Percentiles rank a stretch among this genome's conserved stretches.
phyloP scores from a whole-genome alignment of 1,284 basidiomycete species.

The Caloboletus firmus region DNA sequence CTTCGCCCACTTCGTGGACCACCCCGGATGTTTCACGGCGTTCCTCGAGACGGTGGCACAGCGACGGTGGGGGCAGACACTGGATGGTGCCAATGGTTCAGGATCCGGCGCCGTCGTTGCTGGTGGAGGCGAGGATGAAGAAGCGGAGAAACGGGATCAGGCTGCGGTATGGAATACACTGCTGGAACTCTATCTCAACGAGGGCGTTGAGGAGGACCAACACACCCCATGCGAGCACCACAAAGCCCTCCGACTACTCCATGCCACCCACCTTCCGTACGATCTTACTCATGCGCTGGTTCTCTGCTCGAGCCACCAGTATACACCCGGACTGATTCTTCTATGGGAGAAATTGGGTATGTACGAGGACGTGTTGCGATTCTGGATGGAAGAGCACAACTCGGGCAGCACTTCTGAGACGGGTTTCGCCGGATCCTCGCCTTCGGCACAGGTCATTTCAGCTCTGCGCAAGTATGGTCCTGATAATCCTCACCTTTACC shows the following conservation, averaged over 20 bases:
- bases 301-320: conserved; percentile 82
- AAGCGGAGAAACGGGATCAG: conserved; percentile 69
- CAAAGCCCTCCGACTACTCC: conserved; percentile 73
- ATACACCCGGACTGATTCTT: conserved; percentile 82
- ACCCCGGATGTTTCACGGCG: conserved; percentile 77
- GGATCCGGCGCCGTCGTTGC: conserved; percentile 8
- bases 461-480: conserved; percentile 76
- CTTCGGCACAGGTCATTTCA: conserved; percentile 66
- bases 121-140: conserved; percentile 43
- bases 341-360: conserved; percentile 94
- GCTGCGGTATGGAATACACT: conserved; percentile 94
- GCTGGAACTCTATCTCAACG: conserved; percentile 83
- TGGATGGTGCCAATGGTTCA: conserved; percentile 42
- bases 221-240: conserved; percentile 16
- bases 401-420: conserved; percentile 29
- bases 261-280: conserved; percentile 70
- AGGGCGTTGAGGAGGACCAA: conserved; percentile 20
- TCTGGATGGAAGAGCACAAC: conserved; percentile 79
- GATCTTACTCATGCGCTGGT: conserved; percentile 91
- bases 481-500: conserved; percentile 75
- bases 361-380: conserved; percentile 93
- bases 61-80: conserved; percentile 78
- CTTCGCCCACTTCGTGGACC: conserved; percentile 94
- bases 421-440: conserved; percentile 26
- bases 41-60: conserved; percentile 89